Conservation (phyloP, 371 early-diverging fungal genomes). For the Rhizopus microsporus region DNA sequence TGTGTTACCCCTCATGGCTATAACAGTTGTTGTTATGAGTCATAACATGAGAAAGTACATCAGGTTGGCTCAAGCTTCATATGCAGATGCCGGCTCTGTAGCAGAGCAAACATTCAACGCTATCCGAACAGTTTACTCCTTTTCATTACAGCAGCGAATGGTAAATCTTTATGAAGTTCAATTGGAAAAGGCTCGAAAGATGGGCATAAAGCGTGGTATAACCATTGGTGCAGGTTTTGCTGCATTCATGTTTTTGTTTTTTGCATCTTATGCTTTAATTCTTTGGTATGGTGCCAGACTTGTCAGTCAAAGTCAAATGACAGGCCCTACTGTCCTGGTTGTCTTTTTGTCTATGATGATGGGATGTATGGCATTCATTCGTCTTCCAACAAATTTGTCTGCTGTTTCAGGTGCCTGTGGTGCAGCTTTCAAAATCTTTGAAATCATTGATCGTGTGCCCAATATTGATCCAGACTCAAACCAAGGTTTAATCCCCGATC, state of each 20-base stretch:
- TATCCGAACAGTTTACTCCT: conserved; percentile 87
- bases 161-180: conserved; percentile 57
- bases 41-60: conserved; percentile 56
- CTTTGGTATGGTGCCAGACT: conserved; percentile 79
- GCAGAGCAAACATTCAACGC: conserved; percentile 74
- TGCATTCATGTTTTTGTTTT: conserved; percentile 59
- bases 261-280: conserved; percentile 64
- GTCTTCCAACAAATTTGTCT: conserved; percentile 64
- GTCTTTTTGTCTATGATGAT: conserved; percentile 74
- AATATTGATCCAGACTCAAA: conserved; percentile 58
- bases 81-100: conserved; percentile 43
- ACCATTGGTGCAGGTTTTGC: conserved; percentile 61
- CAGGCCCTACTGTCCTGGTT: conserved; percentile 54
- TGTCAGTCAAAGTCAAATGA: conserved; percentile 48
- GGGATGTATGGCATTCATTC: conserved; percentile 45
- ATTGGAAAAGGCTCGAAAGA: conserved; percentile 51
- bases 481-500: conserved; percentile 35
- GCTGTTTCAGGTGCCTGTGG: conserved; percentile 63
- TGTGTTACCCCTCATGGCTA: conserved; percentile 58
- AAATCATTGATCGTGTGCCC: conserved; percentile 74
- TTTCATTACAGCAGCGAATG: conserved; percentile 76
- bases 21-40: conserved; percentile 59
- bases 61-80: conserved; percentile 27
- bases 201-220: conserved; percentile 56
- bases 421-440: conserved; percentile 71